Conservation (phyloP, 2,329 filamentous ascomycete species). For the Coleophoma crateriformis region DNA sequence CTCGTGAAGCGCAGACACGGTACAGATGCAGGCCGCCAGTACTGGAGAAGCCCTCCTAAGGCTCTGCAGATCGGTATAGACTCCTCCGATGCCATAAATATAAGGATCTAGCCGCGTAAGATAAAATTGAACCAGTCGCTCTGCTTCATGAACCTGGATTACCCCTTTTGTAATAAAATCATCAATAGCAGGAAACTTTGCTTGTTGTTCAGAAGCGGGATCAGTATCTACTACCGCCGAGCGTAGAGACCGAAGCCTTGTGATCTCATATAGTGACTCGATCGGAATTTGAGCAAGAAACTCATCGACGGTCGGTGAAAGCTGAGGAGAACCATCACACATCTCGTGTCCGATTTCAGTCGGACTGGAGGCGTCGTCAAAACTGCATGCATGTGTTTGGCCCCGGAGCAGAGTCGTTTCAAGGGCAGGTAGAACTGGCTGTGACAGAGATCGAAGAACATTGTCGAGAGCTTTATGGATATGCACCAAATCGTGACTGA, state of each 20-base stretch:
- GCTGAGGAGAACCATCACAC: not conserved
- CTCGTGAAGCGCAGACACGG: constrained; percentile 53
- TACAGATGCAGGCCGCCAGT: constrained; percentile 48
- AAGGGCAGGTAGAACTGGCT: not conserved
- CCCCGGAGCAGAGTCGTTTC: not conserved
- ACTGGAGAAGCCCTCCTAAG: constrained; percentile 48
- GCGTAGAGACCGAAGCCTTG: constrained; percentile 32
- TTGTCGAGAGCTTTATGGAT: not conserved
- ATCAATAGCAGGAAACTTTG: not conserved
- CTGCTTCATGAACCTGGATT: constrained; percentile 35
- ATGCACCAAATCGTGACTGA: not conserved
- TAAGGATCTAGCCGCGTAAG: constrained; percentile 39
- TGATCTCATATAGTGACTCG: constrained; percentile 43
- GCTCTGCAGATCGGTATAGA: constrained; percentile 38
- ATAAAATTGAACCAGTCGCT: constrained; percentile 34
- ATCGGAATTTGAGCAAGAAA: constrained; percentile 31
- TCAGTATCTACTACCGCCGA: constrained; percentile 2
- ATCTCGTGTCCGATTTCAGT: not conserved
- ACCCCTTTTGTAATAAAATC: constrained; percentile 46
- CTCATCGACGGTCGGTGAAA: not conserved
- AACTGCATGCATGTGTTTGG: not conserved
- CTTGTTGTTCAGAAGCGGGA: not conserved
- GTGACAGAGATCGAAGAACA: not conserved
- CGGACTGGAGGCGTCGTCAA: not conserved
- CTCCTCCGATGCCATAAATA: constrained; percentile 42